Evolutionary conservation across 2,329 filamentous ascomycete species (phyloP).

Genomic region (Dothideomycetes sp.): DNA sequence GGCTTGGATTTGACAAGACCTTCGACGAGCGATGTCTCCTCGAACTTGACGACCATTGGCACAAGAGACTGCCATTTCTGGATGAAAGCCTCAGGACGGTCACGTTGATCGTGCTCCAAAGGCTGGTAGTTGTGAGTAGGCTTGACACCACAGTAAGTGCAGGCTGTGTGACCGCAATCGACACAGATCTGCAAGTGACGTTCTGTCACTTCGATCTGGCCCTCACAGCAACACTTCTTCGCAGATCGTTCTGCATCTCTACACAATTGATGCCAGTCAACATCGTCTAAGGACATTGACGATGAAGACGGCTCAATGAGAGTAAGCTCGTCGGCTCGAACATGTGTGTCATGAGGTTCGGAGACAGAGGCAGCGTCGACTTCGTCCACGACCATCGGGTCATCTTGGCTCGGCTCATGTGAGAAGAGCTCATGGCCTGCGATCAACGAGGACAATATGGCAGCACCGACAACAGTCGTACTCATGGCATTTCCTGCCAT

Average conservation of each 20-base stretch:
- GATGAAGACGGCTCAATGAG: too few species aligned
- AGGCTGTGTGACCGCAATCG: conserved; percentile 47
- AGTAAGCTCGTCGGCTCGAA: too few species aligned
- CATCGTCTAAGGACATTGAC: too few species aligned
- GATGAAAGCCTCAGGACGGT: conserved; percentile 37
- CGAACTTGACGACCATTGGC: conserved; percentile 26
- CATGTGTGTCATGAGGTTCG: too few species aligned
- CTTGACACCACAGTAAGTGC: conserved; percentile 45
- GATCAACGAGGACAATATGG: conserved; percentile 52
- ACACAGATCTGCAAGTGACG: conserved; percentile 39
- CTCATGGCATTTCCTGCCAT: conserved; percentile 76
- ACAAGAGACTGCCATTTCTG: conserved; percentile 32
- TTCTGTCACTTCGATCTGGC: conserved; percentile 30
- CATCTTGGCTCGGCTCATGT: too few species aligned
- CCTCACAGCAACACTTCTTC: conserved; percentile 49
- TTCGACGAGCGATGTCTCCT: not conserved
- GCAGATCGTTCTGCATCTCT: conserved; percentile 6
- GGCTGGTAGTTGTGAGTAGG: conserved; percentile 40
- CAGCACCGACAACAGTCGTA: conserved; percentile 58
- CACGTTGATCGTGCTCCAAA: conserved; percentile 21
- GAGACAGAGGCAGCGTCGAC: too few species aligned
- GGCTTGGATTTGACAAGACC: not conserved
- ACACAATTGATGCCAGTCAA: not conserved
- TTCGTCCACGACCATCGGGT: too few species aligned
- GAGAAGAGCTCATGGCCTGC: conserved; percentile 17